A percentile compares a stretch with the other conserved stretches of the same genome.
These are phyloP conservation scores for Daucus carota DNA, from an alignment of 129 eudicot genomes.

Conservation along the genomic window DH1_v3.0 NC_030385.2:9239501-9240000, in stretches of 20 bases:
- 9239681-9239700: slow-evolving; percentile 80
- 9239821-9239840: slow-evolving; percentile 59
- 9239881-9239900: slow-evolving; percentile 26
- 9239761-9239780: slow-evolving; percentile 71
- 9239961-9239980: neutral
- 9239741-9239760: slow-evolving; percentile 60
- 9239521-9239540: neutral
- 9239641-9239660: slow-evolving; percentile 94
- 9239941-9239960: neutral
- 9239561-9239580: neutral
- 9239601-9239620: neutral
- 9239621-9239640: slow-evolving; percentile 56
- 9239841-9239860: slow-evolving; percentile 89
- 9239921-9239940: neutral
- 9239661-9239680: slow-evolving; percentile 88
- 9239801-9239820: slow-evolving; percentile 79
- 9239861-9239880: slow-evolving; percentile 75
- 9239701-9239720: slow-evolving; percentile 60
- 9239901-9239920: slow-evolving; percentile 4
- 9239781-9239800: slow-evolving; percentile 75
- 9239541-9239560: neutral
- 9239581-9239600: neutral
- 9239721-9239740: slow-evolving; percentile 81
- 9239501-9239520: neutral
- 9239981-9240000: neutral